Base-by-base conservation (phyloP, 2,329 filamentous ascomycete species). In the Bisporella sp. region DNA sequence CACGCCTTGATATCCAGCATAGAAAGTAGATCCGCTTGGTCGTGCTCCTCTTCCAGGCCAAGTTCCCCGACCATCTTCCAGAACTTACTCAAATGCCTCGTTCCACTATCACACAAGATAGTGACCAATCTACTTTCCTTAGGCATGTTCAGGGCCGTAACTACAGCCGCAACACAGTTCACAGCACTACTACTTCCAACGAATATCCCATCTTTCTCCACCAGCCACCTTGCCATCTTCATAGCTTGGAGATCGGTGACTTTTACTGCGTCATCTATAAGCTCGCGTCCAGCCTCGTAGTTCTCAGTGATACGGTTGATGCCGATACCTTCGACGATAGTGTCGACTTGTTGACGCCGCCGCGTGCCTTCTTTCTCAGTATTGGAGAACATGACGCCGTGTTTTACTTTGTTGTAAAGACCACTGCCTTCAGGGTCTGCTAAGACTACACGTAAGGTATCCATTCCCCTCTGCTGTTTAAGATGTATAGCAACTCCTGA, bases 351-450 rank as follows among this genome's bases (percentile, higher is more conserved):
- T 61, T 88, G 84, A 52, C 93, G 77, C 45, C 95, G 78, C 11
- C 93, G 77, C 9, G 92, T 97, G 4, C 93, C 93, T 73, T 99
- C 93, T 57, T 79, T 81, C 71, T 99, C 93, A 31, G 88, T 95
- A 1, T 78, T 63, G 53, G 90, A 87, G 70, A 96, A 99, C 89
- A 99, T 96, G 54, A 99, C 93, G 5, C 92, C 93, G 68, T 93
- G 88, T 59, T 86, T 86, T 57, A 99, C 78, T 64, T 89, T 87
- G 71, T 99, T 95, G 73, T 87, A 96, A 30, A 99, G 73, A 0
- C 93, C 93, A 65, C 89, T 95, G 7, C 93, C 93, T 66, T 95
- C 90, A 1, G 93, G 95, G 68, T 99, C 93, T 0, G 93, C 92
- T 1, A 99, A 80, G 1, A 97, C 82, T 32, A 97, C 73, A 55